Evolutionary conservation across 129 eudicot species (phyloP).

Genomic region (Pseudognaphalium luteoalbum): DNA sequence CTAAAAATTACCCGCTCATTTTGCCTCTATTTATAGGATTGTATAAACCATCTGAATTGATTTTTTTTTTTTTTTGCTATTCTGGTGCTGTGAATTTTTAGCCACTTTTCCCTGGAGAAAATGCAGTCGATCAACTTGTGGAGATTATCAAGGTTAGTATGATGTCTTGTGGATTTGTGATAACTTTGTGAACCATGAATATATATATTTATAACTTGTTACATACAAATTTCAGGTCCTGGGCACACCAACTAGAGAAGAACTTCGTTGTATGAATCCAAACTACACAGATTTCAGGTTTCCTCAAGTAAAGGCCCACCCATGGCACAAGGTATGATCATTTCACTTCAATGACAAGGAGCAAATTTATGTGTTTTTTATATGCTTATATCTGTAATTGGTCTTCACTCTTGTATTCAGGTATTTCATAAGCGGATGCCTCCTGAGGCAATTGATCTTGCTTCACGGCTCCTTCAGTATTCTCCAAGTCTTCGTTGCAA

Average conservation of each 20-base stretch:
- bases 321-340: slow-evolving; percentile 47
- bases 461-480: slow-evolving; percentile 58
- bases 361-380: background rate
- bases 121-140: slow-evolving; percentile 93
- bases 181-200: background rate
- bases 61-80: background rate
- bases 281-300: slow-evolving; percentile 75
- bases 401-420: slow-evolving; percentile 26
- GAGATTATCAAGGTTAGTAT: slow-evolving; percentile 80
- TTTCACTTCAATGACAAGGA: background rate
- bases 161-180: background rate
- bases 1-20: too few species aligned
- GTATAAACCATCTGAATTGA: background rate
- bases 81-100: slow-evolving; percentile 20
- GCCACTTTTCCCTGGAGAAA: slow-evolving; percentile 98
- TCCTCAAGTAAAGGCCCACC: slow-evolving; percentile 46
- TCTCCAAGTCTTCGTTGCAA: slow-evolving; percentile 63
- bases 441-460: slow-evolving; percentile 65
- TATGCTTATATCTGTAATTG: background rate
- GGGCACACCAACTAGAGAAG: slow-evolving; percentile 98
- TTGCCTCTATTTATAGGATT: background rate
- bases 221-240: slow-evolving; percentile 55
- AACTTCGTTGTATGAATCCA: slow-evolving; percentile 96
- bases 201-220: slow-evolving; percentile 7
- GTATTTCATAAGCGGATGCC: slow-evolving; percentile 62